Evolutionary conservation across 352 stramenopile genomes (phyloP).

Genomic region (Pythium utonaiense): DNA sequence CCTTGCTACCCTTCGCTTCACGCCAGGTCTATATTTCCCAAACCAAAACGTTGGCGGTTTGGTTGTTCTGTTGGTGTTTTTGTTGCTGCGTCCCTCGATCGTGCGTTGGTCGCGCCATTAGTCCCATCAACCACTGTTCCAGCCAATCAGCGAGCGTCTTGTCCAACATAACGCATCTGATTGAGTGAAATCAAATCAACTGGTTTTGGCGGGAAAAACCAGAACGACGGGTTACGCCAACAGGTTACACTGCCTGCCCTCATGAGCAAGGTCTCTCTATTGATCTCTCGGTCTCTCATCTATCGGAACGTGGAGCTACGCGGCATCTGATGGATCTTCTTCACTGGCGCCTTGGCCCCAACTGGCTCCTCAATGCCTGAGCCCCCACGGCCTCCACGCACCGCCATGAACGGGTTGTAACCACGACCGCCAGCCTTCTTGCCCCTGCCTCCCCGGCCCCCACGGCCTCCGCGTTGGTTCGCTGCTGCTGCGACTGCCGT

Average conservation of each 20-base stretch:
- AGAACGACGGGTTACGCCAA: background rate
- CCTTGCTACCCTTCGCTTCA: background rate
- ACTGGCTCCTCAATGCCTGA: slow-evolving; percentile 24
- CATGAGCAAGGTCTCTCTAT: background rate
- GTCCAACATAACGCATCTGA: background rate
- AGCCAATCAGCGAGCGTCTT: slow-evolving; percentile 7
- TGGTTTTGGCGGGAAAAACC: slow-evolving; percentile 25
- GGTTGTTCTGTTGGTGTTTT: slow-evolving; percentile 1
- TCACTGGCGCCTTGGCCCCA: slow-evolving; percentile 40
- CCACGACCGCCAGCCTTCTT: slow-evolving; percentile 37
- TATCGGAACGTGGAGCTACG: slow-evolving; percentile 85
- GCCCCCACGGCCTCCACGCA: slow-evolving; percentile 34
- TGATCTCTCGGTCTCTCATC: slow-evolving; percentile 6
- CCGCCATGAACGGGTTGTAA: slow-evolving; percentile 80
- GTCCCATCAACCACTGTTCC: slow-evolving; percentile 16
- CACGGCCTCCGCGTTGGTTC: slow-evolving; percentile 8
- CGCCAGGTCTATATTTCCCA: background rate
- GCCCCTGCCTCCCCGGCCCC: slow-evolving; percentile 21
- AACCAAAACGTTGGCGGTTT: slow-evolving; percentile 1
- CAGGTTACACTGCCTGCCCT: background rate
- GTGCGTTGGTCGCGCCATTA: slow-evolving; percentile 2
- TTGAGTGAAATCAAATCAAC: slow-evolving; percentile 13
- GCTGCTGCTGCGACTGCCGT: slow-evolving; percentile 8
- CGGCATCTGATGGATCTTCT: slow-evolving; percentile 83
- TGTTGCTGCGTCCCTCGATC: slow-evolving; percentile 1